Evolutionary conservation across 371 early-diverging fungal genomes (phyloP).

Genomic region (Haplosporangium sp.): DNA sequence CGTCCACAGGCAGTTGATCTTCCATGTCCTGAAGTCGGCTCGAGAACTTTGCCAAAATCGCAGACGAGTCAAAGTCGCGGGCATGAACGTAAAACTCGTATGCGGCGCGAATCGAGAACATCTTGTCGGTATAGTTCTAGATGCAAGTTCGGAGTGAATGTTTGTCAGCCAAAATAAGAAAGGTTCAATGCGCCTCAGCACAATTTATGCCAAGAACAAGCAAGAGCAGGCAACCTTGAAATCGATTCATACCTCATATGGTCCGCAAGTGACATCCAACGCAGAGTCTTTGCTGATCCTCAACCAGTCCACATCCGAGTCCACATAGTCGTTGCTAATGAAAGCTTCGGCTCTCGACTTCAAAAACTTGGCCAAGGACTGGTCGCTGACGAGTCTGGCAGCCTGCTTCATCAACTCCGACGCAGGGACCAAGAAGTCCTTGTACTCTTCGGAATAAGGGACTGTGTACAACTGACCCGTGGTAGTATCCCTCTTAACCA

Average conservation of each 20-base stretch:
- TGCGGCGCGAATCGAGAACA: slow-evolving; percentile 75
- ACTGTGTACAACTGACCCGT: slow-evolving; percentile 57
- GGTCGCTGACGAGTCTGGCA: slow-evolving; percentile 67
- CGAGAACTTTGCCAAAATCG: slow-evolving; percentile 75
- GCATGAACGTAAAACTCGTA: slow-evolving; percentile 82
- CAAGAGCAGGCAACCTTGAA: not conserved
- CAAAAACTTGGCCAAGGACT: slow-evolving; percentile 69
- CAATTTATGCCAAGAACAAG: not conserved
- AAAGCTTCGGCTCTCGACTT: slow-evolving; percentile 71
- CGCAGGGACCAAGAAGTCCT: slow-evolving; percentile 71
- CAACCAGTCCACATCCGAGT: slow-evolving; percentile 82
- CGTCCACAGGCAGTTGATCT: slow-evolving; percentile 78
- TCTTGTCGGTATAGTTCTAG: slow-evolving; percentile 74
- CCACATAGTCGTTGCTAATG: slow-evolving; percentile 72
- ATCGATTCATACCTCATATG: slow-evolving; percentile 71
- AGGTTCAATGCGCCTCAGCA: not conserved
- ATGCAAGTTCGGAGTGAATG: too few species aligned
- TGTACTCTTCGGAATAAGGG: slow-evolving; percentile 73
- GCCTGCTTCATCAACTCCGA: slow-evolving; percentile 69
- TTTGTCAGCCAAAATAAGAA: not conserved
- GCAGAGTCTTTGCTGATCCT: slow-evolving; percentile 64
- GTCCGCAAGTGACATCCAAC: slow-evolving; percentile 78
- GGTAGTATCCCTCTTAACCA: slow-evolving; percentile 60
- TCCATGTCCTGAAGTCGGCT: slow-evolving; percentile 76
- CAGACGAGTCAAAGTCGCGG: slow-evolving; percentile 74